phyloP scores from a whole-genome alignment of 371 early-diverging fungal genomes.

The Rhizopus sp. region DNA sequence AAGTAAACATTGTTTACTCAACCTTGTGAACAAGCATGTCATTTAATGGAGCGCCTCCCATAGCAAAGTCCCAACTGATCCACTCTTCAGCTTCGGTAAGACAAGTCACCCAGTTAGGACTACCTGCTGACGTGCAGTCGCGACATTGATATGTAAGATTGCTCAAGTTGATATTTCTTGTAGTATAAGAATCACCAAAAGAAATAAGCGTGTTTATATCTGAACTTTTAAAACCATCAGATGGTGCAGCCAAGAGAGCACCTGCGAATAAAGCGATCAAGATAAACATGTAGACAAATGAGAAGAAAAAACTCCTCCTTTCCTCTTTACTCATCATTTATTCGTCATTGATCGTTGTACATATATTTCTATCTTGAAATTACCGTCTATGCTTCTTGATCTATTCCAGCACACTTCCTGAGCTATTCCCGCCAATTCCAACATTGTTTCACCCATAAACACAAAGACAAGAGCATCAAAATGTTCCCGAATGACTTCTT shows the following conservation, averaged over 20 bases:
- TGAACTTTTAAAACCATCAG: slow-evolving; percentile 5
- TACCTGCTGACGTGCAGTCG: slow-evolving; percentile 41
- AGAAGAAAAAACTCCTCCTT: not conserved
- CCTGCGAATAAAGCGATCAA: not conserved
- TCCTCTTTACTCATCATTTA: too few relatives aligned
- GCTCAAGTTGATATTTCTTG: slow-evolving; percentile 28
- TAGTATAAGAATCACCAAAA: slow-evolving; percentile 48
- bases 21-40: slow-evolving; percentile 35
- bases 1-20: not conserved
- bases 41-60: slow-evolving; percentile 39
- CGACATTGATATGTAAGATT: slow-evolving; percentile 30
- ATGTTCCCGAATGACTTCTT: too few relatives aligned
- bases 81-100: slow-evolving; percentile 22
- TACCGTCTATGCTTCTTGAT: too few relatives aligned
- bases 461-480: too few relatives aligned
- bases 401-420: too few relatives aligned
- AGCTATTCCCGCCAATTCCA: too few relatives aligned
- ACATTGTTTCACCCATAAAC: too few relatives aligned
- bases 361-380: too few relatives aligned
- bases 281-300: not conserved
- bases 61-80: slow-evolving; percentile 42
- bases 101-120: slow-evolving; percentile 45
- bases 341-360: too few relatives aligned
- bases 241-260: not conserved
- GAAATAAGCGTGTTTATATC: slow-evolving; percentile 30